Evolutionary conservation across 2,329 filamentous ascomycete species (phyloP), one percentile per base, ranked within the genome.

Genomic region (Metarhizium humberi): DNA sequence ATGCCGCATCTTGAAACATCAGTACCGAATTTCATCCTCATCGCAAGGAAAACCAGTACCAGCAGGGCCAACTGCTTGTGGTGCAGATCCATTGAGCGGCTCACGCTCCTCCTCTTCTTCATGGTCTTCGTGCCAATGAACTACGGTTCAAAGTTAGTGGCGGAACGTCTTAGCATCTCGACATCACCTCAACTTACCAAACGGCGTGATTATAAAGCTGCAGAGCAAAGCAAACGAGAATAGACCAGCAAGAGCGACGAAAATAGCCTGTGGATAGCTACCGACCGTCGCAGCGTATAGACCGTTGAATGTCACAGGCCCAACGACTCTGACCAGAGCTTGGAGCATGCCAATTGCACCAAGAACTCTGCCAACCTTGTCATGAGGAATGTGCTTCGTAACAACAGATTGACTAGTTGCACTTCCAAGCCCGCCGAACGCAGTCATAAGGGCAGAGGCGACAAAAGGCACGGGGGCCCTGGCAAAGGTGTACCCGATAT

Each of bases 301-400:
- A 5, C 88, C 81, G 64, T 94, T 95, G 71, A 96, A 95, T 1
- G 92, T 66, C 0, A 90, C 79, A 0, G 94, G 94, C 1, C 87
- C 85, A 13, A 95, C 68, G 2, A 97, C 84, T 58, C 91, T 78
- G 3, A 88, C 82, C 40, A 96, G 72, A 1, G 90, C 88, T 70
- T 97, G 92, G 56, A 97, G 72, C 58, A 97, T 75, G 0, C 92
- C 94, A 16, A 86, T 87, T 1, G 91, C 92, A 25, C 94, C 94
- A 0, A 99, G 79, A n/a, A 97, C 75, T 67, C 94, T 85, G 0
- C 94, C 94, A 0, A 94, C 86, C 50, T 82, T 81, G 59, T 94
- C 88, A 0, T 84, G 78, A 0, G 92, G 90, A 0, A 97, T 86
- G 68, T 97, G 94, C 67, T 96, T 97, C 20, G 91, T 96, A 52